phyloP scores from a whole-genome alignment of 108 stramenopile species.

The Asterionellopsis glacialis region DNA sequence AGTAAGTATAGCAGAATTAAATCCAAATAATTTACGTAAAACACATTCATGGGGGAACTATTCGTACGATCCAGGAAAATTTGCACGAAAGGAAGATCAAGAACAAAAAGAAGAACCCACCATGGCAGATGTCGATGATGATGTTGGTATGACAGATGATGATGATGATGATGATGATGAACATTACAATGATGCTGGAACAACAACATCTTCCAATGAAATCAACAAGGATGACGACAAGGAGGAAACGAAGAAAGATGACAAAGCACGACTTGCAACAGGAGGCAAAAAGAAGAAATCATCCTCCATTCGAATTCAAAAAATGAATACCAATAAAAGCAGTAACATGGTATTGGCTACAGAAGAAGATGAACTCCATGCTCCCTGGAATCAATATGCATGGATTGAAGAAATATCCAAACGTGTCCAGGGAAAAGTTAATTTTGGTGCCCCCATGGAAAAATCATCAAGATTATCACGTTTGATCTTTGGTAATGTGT shows the following conservation, averaged over 20 bases:
- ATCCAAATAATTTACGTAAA: slow-evolving; percentile 65
- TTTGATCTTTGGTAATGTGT: slow-evolving; percentile 46
- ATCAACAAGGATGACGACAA: background rate
- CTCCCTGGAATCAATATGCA: slow-evolving; percentile 87
- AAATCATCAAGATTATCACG: slow-evolving; percentile 33
- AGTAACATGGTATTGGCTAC: slow-evolving; percentile 13
- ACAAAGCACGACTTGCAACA: background rate
- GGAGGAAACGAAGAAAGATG: background rate
- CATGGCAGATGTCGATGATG: background rate
- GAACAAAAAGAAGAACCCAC: background rate
- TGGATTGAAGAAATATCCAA: slow-evolving; percentile 83
- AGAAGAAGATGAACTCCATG: slow-evolving; percentile 45
- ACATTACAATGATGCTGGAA: no score
- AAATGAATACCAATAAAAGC: slow-evolving; percentile 9
- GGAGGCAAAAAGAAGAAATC: slow-evolving; percentile 13
- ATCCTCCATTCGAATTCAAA: slow-evolving; percentile 32
- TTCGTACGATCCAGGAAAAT: slow-evolving; percentile 59
- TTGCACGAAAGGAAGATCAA: slow-evolving; percentile 7
- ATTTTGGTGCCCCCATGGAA: slow-evolving; percentile 39
- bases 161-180: background rate
- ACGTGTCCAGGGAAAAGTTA: slow-evolving; percentile 25
- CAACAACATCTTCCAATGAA: no score
- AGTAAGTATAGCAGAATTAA: slow-evolving; percentile 57
- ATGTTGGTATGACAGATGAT: background rate
- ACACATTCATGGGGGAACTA: slow-evolving; percentile 56